Evolutionary conservation across 2,329 filamentous ascomycete genomes (phyloP).

Genomic region (Beauveria brongniartii): DNA sequence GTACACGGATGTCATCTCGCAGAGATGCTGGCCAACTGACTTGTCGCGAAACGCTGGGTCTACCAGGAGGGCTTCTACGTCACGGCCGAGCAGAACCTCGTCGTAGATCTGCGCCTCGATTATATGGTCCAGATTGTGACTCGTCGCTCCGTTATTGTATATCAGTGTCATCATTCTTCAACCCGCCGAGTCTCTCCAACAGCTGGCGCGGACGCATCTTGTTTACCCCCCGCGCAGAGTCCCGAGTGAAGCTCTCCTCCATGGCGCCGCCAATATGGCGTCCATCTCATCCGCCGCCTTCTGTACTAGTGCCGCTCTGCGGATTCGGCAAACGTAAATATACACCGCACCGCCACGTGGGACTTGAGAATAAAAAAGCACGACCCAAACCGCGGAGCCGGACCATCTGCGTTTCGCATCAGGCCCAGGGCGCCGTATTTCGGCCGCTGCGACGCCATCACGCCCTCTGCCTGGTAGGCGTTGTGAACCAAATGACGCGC

Average conservation of each 20-base stretch:
- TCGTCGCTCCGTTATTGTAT: neutral
- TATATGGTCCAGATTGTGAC: slow-evolving; percentile 16
- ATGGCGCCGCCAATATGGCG: slow-evolving; percentile 13
- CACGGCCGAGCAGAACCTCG: slow-evolving; percentile 13
- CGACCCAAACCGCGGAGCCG: slow-evolving; percentile 16
- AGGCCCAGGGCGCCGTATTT: slow-evolving; percentile 17
- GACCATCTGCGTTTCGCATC: slow-evolving; percentile 14
- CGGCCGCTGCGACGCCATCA: slow-evolving; percentile 10
- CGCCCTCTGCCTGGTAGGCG: neutral
- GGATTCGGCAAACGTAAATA: slow-evolving; percentile 16
- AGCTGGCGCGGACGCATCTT: slow-evolving; percentile 11
- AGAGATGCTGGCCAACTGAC: slow-evolving; percentile 9
- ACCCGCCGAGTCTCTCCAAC: neutral
- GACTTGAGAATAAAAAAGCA: slow-evolving; percentile 16
- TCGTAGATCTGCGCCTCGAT: slow-evolving; percentile 18
- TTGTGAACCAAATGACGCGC: neutral
- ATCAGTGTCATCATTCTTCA: neutral
- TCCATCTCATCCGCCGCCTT: slow-evolving; percentile 14
- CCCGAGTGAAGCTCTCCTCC: slow-evolving; percentile 16
- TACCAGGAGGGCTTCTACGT: slow-evolving; percentile 15
- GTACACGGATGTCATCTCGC: slow-evolving; percentile 11
- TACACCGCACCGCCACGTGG: slow-evolving; percentile 11
- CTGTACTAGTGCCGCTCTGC: slow-evolving; percentile 12
- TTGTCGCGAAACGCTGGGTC: slow-evolving; percentile 14
- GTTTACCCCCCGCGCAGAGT: slow-evolving; percentile 12